A percentile compares a stretch with the other conserved stretches of the same genome.
These are phyloP conservation scores for Barnettozyma pratensis DNA, from an alignment of 805 yeast genomes.

Conservation along the genomic window DNA sequence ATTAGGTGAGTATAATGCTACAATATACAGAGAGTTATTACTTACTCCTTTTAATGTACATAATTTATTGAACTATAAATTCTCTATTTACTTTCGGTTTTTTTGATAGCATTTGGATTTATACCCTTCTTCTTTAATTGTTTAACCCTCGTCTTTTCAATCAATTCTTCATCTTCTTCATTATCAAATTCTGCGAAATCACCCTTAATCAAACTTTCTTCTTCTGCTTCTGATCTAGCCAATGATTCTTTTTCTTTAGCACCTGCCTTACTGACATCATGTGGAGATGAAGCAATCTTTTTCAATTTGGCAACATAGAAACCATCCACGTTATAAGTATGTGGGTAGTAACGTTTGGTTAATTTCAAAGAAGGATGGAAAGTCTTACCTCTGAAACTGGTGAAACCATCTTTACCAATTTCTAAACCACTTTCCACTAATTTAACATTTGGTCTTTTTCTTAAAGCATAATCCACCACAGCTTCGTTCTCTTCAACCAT, in stretches of 20 bases:
- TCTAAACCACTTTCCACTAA: conserved; percentile 88
- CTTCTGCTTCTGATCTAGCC: conserved; percentile 74
- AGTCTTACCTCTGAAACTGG: conserved; percentile 87
- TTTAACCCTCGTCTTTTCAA: conserved; percentile 62
- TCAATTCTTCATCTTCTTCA: conserved; percentile 67
- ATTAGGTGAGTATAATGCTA: not conserved
- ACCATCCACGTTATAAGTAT: conserved; percentile 97
- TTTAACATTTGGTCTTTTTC: conserved; percentile 94
- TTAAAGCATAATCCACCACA: conserved; percentile 94
- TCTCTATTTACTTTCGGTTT: not conserved
- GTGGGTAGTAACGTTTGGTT: conserved; percentile 96
- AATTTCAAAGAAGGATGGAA: conserved; percentile 72
- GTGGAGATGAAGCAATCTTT: conserved; percentile 82
- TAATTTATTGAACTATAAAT: conserved; percentile 1
- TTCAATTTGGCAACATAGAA: conserved; percentile 95
- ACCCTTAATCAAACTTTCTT: conserved; percentile 76
- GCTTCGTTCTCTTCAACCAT: conserved; percentile 98
- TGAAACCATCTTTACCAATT: conserved; percentile 95
- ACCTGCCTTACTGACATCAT: conserved; percentile 80
- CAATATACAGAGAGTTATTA: not conserved
- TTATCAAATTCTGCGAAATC: conserved; percentile 77
- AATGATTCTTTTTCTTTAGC: conserved; percentile 78
- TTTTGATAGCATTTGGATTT: conserved; percentile 46
- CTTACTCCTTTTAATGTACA: not conserved
- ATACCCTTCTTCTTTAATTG: conserved; percentile 66